A percentile compares a stretch with the other conserved stretches of the same genome.
phyloP scores from a whole-genome alignment of 202 grass and related monocot genomes.

The Panicum virgatum region DNA sequence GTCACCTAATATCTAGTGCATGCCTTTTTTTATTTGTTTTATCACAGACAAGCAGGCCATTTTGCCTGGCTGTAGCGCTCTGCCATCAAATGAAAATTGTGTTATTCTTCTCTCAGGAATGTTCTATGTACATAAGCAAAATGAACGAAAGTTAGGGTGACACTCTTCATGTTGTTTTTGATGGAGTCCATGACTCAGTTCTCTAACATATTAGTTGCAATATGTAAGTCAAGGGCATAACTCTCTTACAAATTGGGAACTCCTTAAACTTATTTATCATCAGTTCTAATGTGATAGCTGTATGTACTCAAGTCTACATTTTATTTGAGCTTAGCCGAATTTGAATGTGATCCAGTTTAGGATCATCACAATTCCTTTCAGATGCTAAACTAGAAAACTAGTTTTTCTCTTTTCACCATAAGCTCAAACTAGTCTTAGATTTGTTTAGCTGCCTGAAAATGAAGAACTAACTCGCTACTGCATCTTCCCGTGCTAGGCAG shows the following conservation, averaged over 20 bases:
- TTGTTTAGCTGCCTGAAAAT: conserved; percentile 1
- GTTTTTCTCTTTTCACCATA: not conserved
- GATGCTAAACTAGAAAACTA: conserved; percentile 16
- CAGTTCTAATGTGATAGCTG: not conserved
- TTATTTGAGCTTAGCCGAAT: not conserved
- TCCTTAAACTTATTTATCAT: conserved; percentile 18
- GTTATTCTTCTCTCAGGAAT: conserved; percentile 6
- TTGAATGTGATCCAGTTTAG: conserved; percentile 12
- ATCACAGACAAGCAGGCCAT: not conserved
- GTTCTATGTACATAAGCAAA: not conserved
- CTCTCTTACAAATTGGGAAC: not conserved
- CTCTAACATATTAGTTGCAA: not conserved
- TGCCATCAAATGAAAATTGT: not conserved
- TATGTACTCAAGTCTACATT: not conserved
- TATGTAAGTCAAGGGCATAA: not conserved
- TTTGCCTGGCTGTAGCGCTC: not conserved
- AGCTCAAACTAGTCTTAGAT: not conserved
- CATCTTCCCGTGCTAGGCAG: not conserved
- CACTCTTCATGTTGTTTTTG: not conserved
- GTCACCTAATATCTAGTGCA: not conserved
- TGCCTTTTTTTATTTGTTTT: not conserved
- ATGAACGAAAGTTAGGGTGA: not conserved
- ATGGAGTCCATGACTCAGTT: not conserved
- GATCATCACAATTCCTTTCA: conserved; percentile 6
- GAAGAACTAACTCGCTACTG: conserved; percentile 22